Evolutionary conservation across 805 yeast genomes (phyloP).

Genomic region (Myxozyma vanderwaltii): DNA sequence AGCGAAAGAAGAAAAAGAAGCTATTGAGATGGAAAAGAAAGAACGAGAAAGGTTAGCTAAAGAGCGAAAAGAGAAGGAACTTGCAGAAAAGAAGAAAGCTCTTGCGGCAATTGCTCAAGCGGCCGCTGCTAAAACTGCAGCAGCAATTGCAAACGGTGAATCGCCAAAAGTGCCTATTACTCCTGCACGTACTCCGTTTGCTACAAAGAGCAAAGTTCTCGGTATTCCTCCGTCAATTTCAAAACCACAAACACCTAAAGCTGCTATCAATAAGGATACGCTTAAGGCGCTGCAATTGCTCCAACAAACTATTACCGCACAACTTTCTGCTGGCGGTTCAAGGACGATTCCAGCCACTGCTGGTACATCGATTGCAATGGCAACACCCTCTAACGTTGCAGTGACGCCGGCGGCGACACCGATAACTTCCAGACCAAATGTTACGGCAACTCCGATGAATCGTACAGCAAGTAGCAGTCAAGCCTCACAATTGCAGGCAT

Average conservation of each 20-base stretch:
- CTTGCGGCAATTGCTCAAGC: constrained; percentile 28
- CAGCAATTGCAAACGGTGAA: constrained; percentile 5
- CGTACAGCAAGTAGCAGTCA: background rate
- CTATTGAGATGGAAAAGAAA: constrained; percentile 35
- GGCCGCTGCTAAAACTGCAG: constrained; percentile 24
- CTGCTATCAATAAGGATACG: constrained; percentile 51
- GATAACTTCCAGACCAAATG: background rate
- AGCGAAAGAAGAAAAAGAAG: constrained; percentile 41
- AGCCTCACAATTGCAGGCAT: background rate
- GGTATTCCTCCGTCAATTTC: constrained; percentile 21
- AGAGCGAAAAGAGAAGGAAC: constrained; percentile 32
- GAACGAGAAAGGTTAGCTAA: constrained; percentile 24
- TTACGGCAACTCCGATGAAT: background rate
- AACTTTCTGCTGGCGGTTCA: constrained; percentile 60
- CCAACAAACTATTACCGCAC: constrained; percentile 80
- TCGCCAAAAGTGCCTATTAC: constrained; percentile 5
- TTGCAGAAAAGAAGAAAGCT: constrained; percentile 34
- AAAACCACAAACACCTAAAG: constrained; percentile 22
- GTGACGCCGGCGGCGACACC: background rate
- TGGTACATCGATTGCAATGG: background rate
- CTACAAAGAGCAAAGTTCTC: constrained; percentile 18
- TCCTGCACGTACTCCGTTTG: background rate
- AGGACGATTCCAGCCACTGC: constrained; percentile 8
- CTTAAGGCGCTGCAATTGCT: constrained; percentile 76
- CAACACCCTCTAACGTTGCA: background rate